Percentiles rank a stretch among this genome's conserved stretches.
Conservation (phyloP, 306 rosid genomes). For the Coriaria nepalensis region DNA sequence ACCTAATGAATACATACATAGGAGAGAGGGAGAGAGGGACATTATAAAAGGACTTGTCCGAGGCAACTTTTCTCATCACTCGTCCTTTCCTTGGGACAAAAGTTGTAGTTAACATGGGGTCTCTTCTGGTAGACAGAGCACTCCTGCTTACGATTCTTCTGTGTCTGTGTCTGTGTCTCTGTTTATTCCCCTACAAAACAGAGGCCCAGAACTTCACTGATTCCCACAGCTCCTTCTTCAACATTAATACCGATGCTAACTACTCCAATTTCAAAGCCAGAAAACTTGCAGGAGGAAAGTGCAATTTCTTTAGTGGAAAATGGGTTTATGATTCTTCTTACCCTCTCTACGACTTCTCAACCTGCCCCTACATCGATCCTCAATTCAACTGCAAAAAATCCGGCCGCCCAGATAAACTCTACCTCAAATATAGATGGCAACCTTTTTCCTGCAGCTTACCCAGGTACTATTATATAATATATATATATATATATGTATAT, state of each 20-base stretch:
- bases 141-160: not conserved
- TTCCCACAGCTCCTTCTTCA: not conserved
- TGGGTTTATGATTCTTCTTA: constrained; percentile 15
- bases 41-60: constrained; percentile 34
- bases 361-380: constrained; percentile 12
- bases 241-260: constrained; percentile 7
- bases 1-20: too few relatives aligned
- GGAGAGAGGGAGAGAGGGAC: not conserved
- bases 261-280: constrained; percentile 8
- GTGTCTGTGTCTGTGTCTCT: constrained; percentile 21
- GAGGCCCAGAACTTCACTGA: constrained; percentile 21
- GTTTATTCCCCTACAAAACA: constrained; percentile 30
- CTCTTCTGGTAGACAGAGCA: constrained; percentile 2
- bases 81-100: constrained; percentile 6
- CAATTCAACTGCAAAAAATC: constrained; percentile 13
- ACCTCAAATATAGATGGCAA: constrained; percentile 15
- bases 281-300: constrained; percentile 29
- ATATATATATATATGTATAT: not conserved
- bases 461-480: not conserved
- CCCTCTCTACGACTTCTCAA: constrained; percentile 12
- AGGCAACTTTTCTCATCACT: constrained; percentile 33
- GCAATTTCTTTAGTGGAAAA: constrained; percentile 7
- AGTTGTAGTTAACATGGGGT: too few relatives aligned
- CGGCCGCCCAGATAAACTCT: constrained; percentile 13
- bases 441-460: constrained; percentile 11